A percentile compares a stretch with the other conserved stretches of the same genome.
phyloP scores from a whole-genome alignment of 192 early-diverging fungal species.

The Funneliformis geosporum region DNA sequence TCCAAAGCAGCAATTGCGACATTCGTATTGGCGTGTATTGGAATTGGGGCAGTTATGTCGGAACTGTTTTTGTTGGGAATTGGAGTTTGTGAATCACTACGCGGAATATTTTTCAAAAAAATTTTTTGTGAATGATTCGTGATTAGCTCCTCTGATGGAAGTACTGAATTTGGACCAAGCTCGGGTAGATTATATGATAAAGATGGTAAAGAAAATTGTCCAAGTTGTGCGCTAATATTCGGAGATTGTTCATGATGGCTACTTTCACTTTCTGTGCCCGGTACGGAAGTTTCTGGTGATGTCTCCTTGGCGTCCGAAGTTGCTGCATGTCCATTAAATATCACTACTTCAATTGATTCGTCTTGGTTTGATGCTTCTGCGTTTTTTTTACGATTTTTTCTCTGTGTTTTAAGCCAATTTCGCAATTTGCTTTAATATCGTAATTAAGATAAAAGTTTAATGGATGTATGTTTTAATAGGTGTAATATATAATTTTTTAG shows the following conservation, averaged over 20 bases:
- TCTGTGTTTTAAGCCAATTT: slow-evolving; percentile 23
- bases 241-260: slow-evolving; percentile 3
- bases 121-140: background rate
- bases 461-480: background rate
- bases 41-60: slow-evolving; percentile 26
- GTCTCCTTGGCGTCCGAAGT: background rate
- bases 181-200: background rate
- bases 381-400: slow-evolving; percentile 4
- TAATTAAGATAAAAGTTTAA: background rate
- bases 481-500: background rate
- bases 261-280: slow-evolving; percentile 12
- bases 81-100: background rate
- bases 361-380: background rate
- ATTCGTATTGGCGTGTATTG: slow-evolving; percentile 13
- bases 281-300: background rate
- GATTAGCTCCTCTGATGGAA: background rate
- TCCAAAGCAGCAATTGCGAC: slow-evolving; percentile 18
- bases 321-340: background rate
- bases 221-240: background rate
- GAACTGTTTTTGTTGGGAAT: background rate
- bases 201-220: background rate
- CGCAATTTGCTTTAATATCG: slow-evolving; percentile 8
- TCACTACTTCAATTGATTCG: background rate
- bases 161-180: background rate
- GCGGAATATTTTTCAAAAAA: background rate